Evolutionary conservation across 306 rosid species (phyloP), one percentile per base, ranked within the genome.

Genomic region (Adenanthera pavonina): DNA sequence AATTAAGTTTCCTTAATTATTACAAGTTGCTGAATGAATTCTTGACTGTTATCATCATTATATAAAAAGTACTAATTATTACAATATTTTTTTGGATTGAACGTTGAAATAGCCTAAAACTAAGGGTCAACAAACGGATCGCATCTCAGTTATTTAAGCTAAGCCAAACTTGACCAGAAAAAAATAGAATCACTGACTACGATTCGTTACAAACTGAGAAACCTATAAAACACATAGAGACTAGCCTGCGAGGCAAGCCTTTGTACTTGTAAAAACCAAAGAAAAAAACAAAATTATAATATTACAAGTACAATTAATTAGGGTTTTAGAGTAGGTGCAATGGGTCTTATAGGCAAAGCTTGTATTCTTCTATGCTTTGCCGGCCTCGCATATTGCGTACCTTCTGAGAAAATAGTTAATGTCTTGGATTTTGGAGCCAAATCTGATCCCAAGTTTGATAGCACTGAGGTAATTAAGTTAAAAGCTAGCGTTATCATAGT

Each of bases 351-450:
- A 46, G 51, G 16, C 74, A 61, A 72, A 69, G 40, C 74, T 16
- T 36, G 30, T 35, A 59, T 20, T 35, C 59, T n/a, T 64, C 72
- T 53, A 12, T 73, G 48, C n/a, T 73, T 52, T 8, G 66, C 65
- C 11, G 6, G 36, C 67, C 48, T 73, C 30, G 64, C 49, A 5
- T 53, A 11, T 16, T 13, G 33, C 6, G 83, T 17, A 20, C 51
- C 12, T 53, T 25, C 10, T 11, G 79, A 75, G 67, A 60, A 60
- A 25, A 46, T 85, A 41, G 84, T 87, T n/a, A 84, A 87, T 19
- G 92, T 89, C 2, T 17, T 88, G 16, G 54, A 61, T 15, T 85
- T 49, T 48, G 92, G 89, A 2, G 92, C 94, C 61, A 84, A 85
- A 51, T 13, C 86, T 15, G 70, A 80, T 49, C 87, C 88, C 81